Evolutionary conservation across 176 grass and related monocot genomes (phyloP).

Genomic region (Aechmea fasciata): DNA sequence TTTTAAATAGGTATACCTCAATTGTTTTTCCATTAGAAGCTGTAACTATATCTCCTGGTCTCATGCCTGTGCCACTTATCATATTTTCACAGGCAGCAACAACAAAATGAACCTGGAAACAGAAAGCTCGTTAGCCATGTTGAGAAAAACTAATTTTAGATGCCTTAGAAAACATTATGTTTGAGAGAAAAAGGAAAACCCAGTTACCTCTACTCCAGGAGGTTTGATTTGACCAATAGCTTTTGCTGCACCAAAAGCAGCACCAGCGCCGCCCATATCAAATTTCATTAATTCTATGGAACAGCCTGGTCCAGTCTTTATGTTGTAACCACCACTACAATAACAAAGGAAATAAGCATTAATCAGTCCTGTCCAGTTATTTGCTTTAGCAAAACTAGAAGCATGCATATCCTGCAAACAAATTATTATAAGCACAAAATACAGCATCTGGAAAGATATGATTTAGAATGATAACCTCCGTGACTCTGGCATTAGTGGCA

Average conservation of each 20-base stretch:
- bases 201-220: constrained; percentile 75
- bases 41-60: constrained; percentile 90
- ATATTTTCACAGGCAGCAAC: constrained; percentile 99
- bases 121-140: constrained; percentile 6
- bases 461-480: neutral
- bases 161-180: neutral
- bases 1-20: constrained; percentile 37
- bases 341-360: constrained; percentile 10
- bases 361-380: neutral
- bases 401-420: neutral
- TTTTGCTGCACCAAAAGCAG: constrained; percentile 90
- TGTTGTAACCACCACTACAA: constrained; percentile 96
- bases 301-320: constrained; percentile 91
- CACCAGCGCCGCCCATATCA: constrained; percentile 95
- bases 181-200: neutral
- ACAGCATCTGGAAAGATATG: neutral
- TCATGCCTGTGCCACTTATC: constrained; percentile 99
- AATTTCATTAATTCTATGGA: constrained; percentile 92
- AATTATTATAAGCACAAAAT: neutral
- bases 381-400: neutral
- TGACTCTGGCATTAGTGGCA: neutral
- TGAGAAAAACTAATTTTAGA: neutral
- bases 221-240: constrained; percentile 92
- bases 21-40: constrained; percentile 98
- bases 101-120: constrained; percentile 82